These are phyloP conservation scores for Anastatica hierochuntica DNA, from an alignment of 345 rosid species.

Conservation along the genomic window DNA sequence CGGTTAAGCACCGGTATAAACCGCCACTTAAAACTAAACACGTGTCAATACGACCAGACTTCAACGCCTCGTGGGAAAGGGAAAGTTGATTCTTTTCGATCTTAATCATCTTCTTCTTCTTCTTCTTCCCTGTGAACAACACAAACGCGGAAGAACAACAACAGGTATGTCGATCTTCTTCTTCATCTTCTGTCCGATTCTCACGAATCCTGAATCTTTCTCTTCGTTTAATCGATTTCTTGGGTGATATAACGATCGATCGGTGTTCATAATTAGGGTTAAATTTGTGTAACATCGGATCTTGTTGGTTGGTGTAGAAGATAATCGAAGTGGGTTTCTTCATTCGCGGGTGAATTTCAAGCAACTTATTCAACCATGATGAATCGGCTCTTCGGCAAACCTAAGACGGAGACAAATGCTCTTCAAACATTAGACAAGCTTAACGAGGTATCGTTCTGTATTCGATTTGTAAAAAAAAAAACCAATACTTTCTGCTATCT, in stretches of 20 bases:
- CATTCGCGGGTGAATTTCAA: too few relatives aligned
- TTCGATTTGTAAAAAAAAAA: too few relatives aligned
- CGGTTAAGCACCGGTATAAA: too few relatives aligned
- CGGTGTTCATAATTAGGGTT: neutral
- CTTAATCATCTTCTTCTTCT: neutral
- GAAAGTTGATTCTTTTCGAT: conserved; percentile 20
- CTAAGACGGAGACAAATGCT: conserved; percentile 64
- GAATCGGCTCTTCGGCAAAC: conserved; percentile 76
- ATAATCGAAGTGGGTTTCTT: too few relatives aligned
- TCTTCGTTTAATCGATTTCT: neutral
- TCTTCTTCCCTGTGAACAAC: too few relatives aligned
- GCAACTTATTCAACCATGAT: too few relatives aligned
- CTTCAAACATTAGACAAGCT: conserved; percentile 69
- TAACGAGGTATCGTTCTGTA: conserved; percentile 35
- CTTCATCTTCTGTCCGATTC: too few relatives aligned
- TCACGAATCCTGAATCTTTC: too few relatives aligned
- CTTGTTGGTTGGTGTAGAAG: too few relatives aligned
- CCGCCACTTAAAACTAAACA: neutral
- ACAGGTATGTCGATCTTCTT: conserved; percentile 19
- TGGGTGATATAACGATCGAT: neutral
- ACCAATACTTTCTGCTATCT: too few relatives aligned
- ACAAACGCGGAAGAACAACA: too few relatives aligned
- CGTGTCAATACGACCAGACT: neutral
- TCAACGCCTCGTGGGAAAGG: conserved; percentile 2
- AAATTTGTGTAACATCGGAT: too few relatives aligned